Evolutionary conservation across 75 land plant genomes (phyloP), one percentile per base, ranked within the genome.

Genomic region (Selaginella moellendorffii): DNA sequence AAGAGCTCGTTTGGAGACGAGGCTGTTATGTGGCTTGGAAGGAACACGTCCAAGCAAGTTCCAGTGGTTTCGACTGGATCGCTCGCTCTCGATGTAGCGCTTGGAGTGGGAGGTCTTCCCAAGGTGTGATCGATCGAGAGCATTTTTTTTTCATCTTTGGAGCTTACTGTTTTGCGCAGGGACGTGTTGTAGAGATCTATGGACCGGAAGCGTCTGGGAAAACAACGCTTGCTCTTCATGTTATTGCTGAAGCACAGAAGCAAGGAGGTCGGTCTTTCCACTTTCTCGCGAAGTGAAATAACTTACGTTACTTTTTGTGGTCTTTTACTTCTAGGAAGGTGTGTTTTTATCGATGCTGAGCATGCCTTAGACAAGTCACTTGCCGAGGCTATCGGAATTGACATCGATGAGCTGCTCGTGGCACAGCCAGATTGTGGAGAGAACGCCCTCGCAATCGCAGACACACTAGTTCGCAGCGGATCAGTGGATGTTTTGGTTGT

Each of bases 151-250:
- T 30, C 17, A 19, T 64, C 24, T n/a, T 2, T 31, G 27, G 54
- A 26, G 12, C 24, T 9, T 17, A 63, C 46, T 1, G 36, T 42
- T 22, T 27, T 5, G 67, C 65, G 54, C 72, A 92, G 97, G 97
- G 97, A 27, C 89, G 97, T 54, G 86, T 92, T 22, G 80, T 92
- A 21, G 97, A 92, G 72, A 85, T 92, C 26, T 92, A 81, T 80
- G 97, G 97, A 1, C 96, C 84, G 31, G 97, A 92, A 70, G 97
- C 96, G 30, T 83, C 96, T 61, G 97, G 97, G 9, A 92, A 92
- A 68, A 92, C 97, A 29, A 92, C 97, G 29, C 84, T 92, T 72
- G 96, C 90, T 27, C 84, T 92, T 52, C 97, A 92, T 78, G 85
- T 84, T 31, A 88, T 92, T 79, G 90, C 96, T 54, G 95, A 92